phyloP scores from a whole-genome alignment of 495 filamentous ascomycete species.

The Penicillium robsamsonii region DNA sequence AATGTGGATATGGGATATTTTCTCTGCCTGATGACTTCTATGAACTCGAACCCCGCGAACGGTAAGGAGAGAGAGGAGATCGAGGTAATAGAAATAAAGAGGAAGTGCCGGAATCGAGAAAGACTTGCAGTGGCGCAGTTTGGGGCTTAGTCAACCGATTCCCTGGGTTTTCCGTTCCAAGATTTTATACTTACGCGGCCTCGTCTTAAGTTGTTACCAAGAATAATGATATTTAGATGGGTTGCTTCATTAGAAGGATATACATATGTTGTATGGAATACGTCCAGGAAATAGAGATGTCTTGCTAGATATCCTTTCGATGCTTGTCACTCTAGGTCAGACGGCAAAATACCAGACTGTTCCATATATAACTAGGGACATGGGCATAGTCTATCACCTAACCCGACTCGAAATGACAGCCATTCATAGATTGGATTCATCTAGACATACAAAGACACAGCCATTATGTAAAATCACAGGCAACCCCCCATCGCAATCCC shows the following conservation, averaged over 20 bases:
- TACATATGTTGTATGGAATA: too few relatives aligned
- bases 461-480: slow-evolving; percentile 29
- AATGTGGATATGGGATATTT: not conserved
- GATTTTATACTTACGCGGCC: slow-evolving; percentile 1
- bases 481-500: slow-evolving; percentile 23
- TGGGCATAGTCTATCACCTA: not conserved
- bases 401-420: not conserved
- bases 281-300: too few relatives aligned
- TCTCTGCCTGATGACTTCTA: not conserved
- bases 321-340: not conserved
- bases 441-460: slow-evolving; percentile 23
- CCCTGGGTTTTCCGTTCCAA: not conserved
- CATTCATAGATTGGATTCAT: slow-evolving; percentile 26
- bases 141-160: slow-evolving; percentile 3
- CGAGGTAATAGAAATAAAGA: not conserved
- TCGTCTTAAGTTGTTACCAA: not conserved
- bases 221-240: not conserved
- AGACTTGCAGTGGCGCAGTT: not conserved
- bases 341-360: not conserved
- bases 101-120: not conserved
- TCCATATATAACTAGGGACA: not conserved
- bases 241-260: too few relatives aligned
- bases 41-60: not conserved
- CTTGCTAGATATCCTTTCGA: not conserved
- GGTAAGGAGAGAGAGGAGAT: not conserved